Evolutionary conservation across 176 grass and related monocot genomes (phyloP), one percentile per base, ranked within the genome.

Genomic region (Aegilops sharonensis): DNA sequence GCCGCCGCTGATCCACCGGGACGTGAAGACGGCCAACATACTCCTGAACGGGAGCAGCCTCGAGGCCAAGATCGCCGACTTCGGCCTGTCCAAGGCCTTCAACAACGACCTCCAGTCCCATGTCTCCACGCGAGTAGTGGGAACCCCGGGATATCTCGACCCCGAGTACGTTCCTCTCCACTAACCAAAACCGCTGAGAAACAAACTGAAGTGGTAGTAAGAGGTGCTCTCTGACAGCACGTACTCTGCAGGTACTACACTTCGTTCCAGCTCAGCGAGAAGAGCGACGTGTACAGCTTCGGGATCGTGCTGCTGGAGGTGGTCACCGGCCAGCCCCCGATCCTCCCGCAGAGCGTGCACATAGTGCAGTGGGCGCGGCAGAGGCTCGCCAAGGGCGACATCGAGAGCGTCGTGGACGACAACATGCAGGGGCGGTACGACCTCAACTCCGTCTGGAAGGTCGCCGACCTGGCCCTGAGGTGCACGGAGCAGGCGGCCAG

Each of bases 391-490:
- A 80, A 69, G 72, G 90, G 93, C 35, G 83, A 95, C 69, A 92
- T 95, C 3, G 86, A 95, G 35, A 85, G 83, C 31, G 48, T 95
- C 4, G 80, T 79, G 0, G 91, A 95, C 36, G 10, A 35, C n/a
- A 84, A 75, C 6, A 81, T 95, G 83, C 42, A 72, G 34, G 88
- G 86, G 64, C 65, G 87, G 50, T 95, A 87, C 60, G 77, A 92
- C 13, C 29, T 91, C 3, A 95, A 95, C 35, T 91, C 91, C 6
- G 66, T 89, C 8, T 92, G 90, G 93, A 95, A 92, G 56, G 90
- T 90, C 18, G 88, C 83, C 13, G 83, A 90, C 2, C 17, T 90
- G 5, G 86, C 88, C 18, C n/a, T 89, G 48, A 67, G 35, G 32
- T 92, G 90, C 84, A 83, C 78, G 2, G 37, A 64, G 29, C 68